These are phyloP conservation scores for Niveomyces coronatus DNA, from an alignment of 2,329 filamentous ascomycete species.

Conservation along the genomic window DNA sequence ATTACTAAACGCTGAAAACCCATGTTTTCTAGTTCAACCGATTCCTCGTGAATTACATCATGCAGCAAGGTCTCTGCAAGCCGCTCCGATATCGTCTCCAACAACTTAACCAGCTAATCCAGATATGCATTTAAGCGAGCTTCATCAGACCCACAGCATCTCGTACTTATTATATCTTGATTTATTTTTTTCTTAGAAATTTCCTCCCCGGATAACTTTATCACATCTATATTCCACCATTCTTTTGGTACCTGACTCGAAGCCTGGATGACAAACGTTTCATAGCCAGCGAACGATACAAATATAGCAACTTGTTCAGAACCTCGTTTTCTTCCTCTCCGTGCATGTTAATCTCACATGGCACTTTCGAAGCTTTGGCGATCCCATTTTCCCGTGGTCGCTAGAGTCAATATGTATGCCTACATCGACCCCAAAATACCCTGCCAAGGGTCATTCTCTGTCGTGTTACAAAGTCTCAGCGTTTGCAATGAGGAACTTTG, in stretches of 20 bases:
- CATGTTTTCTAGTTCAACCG: too few species aligned
- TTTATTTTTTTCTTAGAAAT: background rate
- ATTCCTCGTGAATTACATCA: too few species aligned
- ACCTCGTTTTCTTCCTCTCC: background rate
- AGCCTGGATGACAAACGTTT: too few species aligned
- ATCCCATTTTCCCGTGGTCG: slow-evolving; percentile 56
- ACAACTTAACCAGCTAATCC: too few species aligned
- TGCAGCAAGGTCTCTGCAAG: too few species aligned
- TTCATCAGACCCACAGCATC: background rate
- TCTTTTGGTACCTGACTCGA: too few species aligned
- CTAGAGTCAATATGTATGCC: slow-evolving; percentile 80
- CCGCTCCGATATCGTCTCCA: too few species aligned
- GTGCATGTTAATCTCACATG: slow-evolving; percentile 22
- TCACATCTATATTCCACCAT: too few species aligned
- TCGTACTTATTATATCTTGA: background rate
- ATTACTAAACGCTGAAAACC: too few species aligned
- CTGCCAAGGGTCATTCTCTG: slow-evolving; percentile 84
- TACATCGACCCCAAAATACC: slow-evolving; percentile 65
- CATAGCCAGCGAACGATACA: too few species aligned
- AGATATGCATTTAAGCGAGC: slow-evolving; percentile 8
- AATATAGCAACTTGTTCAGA: too few species aligned
- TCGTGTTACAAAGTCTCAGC: slow-evolving; percentile 86
- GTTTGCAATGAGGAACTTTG: slow-evolving; percentile 68
- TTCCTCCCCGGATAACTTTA: too few species aligned
- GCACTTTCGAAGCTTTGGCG: slow-evolving; percentile 93